These are phyloP conservation scores for Aspergillus ibericus DNA, from an alignment of 2,329 filamentous ascomycete species.

Conservation along the genomic window DNA sequence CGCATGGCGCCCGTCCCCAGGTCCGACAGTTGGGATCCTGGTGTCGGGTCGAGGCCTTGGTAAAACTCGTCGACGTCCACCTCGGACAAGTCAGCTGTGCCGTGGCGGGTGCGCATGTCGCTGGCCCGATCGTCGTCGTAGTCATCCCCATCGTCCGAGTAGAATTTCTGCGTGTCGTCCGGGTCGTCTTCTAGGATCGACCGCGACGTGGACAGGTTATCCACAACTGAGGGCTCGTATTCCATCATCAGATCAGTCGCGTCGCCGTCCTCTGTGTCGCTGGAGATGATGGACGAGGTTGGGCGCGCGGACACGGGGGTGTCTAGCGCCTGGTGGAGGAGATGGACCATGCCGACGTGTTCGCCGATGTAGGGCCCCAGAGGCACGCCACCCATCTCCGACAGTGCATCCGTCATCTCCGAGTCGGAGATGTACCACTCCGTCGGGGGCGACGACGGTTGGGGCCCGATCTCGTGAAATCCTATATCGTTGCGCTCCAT, in stretches of 20 bases:
- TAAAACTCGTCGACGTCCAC: conserved; percentile 36
- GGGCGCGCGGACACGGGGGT: conserved; percentile 12
- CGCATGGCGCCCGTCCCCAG: conserved; percentile 10
- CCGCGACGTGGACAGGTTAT: conserved; percentile 15
- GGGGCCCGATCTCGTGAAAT: neutral
- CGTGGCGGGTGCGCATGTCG: conserved; percentile 3
- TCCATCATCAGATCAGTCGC: conserved; percentile 25
- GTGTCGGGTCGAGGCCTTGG: conserved; percentile 20
- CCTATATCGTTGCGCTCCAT: conserved; percentile 15
- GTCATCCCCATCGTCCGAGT: conserved; percentile 28
- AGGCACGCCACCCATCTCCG: conserved; percentile 23
- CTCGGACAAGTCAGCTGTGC: conserved; percentile 17
- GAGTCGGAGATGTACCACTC: conserved; percentile 26
- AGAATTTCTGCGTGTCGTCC: conserved; percentile 36
- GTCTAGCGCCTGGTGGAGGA: conserved; percentile 22
- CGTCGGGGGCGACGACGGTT: conserved; percentile 15
- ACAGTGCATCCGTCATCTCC: conserved; percentile 25
- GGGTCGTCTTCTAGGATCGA: conserved; percentile 27
- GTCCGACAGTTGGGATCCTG: conserved; percentile 14
- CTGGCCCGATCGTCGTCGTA: conserved; percentile 14
- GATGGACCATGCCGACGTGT: conserved; percentile 19
- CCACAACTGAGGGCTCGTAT: conserved; percentile 23
- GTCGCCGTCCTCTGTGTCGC: conserved; percentile 21
- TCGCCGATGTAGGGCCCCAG: conserved; percentile 16
- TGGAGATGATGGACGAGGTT: conserved; percentile 24